Conservation (phyloP, 495 filamentous ascomycete species). For the Penicillium arizonense region DNA sequence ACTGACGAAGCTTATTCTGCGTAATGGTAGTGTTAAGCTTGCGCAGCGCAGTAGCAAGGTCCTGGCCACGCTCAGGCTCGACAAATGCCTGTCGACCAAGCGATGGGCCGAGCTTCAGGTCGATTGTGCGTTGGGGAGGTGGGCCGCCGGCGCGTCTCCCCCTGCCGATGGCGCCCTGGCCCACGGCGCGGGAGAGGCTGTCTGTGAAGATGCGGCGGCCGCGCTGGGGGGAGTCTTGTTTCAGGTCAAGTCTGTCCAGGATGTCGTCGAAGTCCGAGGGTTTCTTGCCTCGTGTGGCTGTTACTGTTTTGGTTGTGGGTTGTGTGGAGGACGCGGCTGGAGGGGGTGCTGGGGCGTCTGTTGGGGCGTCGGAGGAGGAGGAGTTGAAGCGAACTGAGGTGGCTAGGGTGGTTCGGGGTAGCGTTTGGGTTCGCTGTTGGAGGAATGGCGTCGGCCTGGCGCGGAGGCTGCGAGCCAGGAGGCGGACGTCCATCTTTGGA, state of each 20-base stretch:
- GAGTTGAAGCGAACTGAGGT: conserved; percentile 27
- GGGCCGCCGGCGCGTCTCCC: neutral
- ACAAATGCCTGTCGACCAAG: conserved; percentile 42
- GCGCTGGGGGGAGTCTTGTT: conserved; percentile 1
- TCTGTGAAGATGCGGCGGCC: conserved; percentile 12
- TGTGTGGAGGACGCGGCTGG: conserved; percentile 8
- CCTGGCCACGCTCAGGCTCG: conserved; percentile 33
- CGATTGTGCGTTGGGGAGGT: conserved; percentile 19
- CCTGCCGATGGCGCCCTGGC: conserved; percentile 1
- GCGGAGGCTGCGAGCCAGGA: conserved; percentile 35
- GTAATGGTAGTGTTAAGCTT: conserved; percentile 21
- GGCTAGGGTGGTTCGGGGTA: conserved; percentile 15
- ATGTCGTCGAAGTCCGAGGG: conserved; percentile 37
- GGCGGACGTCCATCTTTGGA: conserved; percentile 35
- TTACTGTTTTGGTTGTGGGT: neutral
- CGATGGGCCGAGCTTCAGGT: conserved; percentile 41
- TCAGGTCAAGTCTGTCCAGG: conserved; percentile 37
- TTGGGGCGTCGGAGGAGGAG: conserved; percentile 14
- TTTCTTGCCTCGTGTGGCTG: neutral
- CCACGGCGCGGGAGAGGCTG: conserved; percentile 23
- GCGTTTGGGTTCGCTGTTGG: conserved; percentile 15
- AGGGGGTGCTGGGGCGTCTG: neutral
- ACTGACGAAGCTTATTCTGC: conserved; percentile 27
- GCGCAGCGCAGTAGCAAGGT: conserved; percentile 31
- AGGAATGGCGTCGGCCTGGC: conserved; percentile 31